A percentile compares a stretch with the other conserved stretches of the same genome.
Evolutionary conservation across 169 alveolate species (phyloP).

Genomic region (Perkinsus marinus): DNA sequence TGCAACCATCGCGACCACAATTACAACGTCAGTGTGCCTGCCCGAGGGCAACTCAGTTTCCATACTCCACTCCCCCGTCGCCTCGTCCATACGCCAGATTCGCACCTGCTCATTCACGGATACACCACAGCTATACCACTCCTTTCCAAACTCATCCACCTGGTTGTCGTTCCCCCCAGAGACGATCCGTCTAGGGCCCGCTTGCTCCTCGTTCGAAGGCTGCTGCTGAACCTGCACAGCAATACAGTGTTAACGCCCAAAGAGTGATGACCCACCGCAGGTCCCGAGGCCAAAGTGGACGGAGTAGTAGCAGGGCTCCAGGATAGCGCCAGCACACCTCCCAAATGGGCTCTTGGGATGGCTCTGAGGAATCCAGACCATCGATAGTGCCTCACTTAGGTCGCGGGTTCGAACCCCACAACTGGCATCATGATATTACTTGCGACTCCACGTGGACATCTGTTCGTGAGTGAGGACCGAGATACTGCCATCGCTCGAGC

Average conservation of each 20-base stretch:
- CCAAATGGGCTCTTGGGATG: background rate
- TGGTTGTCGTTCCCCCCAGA: background rate
- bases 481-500: conserved; percentile 50
- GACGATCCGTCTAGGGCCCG: background rate
- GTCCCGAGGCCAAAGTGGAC: background rate
- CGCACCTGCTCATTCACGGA: too few species aligned
- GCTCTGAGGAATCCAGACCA: background rate
- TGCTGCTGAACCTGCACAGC: background rate
- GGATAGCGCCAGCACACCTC: background rate
- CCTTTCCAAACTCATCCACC: background rate
- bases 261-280: background rate
- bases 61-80: background rate
- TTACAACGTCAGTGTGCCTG: background rate
- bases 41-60: background rate
- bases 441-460: background rate
- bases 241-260: background rate
- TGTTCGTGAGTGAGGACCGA: conserved; percentile 29
- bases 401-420: background rate
- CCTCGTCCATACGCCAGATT: background rate
- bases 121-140: too few species aligned
- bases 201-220: background rate
- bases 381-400: too few species aligned
- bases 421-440: background rate
- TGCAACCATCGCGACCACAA: background rate
- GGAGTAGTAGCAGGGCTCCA: background rate